Evolutionary conservation across 345 rosid genomes (phyloP), one percentile per base, ranked within the genome.

Genomic region (Syzygium jambos): DNA sequence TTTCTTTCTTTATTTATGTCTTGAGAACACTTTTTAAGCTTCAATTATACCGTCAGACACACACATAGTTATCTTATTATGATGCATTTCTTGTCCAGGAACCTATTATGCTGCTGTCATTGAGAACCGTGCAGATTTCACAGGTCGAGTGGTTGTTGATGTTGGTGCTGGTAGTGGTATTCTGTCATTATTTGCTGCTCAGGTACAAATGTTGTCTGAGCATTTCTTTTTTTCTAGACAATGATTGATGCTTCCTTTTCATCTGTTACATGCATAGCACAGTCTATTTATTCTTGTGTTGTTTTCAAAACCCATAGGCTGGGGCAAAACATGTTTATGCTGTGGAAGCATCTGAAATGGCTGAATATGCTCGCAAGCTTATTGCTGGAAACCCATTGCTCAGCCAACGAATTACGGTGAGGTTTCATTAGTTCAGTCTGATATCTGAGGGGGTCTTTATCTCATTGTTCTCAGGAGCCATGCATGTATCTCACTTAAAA

Each of bases 91-190:
- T 23, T 84, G 10, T 78, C 88, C 95, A 98, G 99, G 99, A 88
- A 95, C 99, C 87, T 98, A 98, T 91, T 96, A 95, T 93, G 98
- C 99, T 90, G 98, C 99, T 53, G 97, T 98, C 84, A 95, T 98
- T 85, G 99, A 96, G 92, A 98, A 98, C 90, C 98, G 96, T 85
- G 93, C 87, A 51, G 99, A 98, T 92, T 96, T 98, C 93, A 89
- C 90, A 52, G 99, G 95, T 90, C 96, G 96, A 85, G 95, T 98
- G 85, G 99, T 98, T 86, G 96, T 98, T 85, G 99, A 98, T 92
- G 99, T 98, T 22, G 99, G 99, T 92, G 99, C 99, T 93, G 99
- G 99, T 57, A 98, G 99, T 90, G 99, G 99, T 78, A 98, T 98
- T 89, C 93, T 98, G 89, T 98, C 99, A 43, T 90, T 98, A 90